Percentiles rank a stretch among this genome's conserved stretches.
These are phyloP conservation scores for Psilocybe mexicana DNA, from an alignment of 1,284 basidiomycete species.

Conservation along the genomic window DNA sequence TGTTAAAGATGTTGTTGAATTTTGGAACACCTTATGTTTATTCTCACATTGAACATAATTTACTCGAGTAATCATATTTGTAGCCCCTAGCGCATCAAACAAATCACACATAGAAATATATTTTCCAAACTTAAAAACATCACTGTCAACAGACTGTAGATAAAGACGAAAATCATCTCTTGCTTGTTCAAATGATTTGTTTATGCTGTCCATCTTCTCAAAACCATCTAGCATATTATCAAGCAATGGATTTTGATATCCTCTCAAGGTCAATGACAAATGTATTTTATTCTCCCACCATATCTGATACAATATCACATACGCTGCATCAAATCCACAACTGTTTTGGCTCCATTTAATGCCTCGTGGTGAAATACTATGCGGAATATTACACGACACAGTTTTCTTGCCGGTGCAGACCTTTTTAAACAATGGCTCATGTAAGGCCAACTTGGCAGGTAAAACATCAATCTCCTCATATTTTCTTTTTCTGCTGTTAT, in stretches of 20 bases:
- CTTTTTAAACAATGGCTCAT: neutral
- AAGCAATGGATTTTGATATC: too few species aligned
- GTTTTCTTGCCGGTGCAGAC: neutral
- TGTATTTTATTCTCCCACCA: neutral
- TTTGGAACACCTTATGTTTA: neutral
- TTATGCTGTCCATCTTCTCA: too few species aligned
- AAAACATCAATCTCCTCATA: too few species aligned
- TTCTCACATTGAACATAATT: neutral
- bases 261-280: neutral
- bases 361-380: neutral
- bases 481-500: too few species aligned
- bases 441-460: too few species aligned
- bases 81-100: neutral
- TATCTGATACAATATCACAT: neutral
- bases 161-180: too few species aligned
- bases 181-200: too few species aligned
- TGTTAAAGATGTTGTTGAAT: too few species aligned
- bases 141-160: too few species aligned
- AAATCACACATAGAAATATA: too few species aligned
- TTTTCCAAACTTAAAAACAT: too few species aligned
- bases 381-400: neutral
- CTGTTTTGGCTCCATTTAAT: conserved; percentile 6
- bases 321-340: conserved; percentile 6
- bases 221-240: too few species aligned
- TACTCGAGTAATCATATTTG: neutral